phyloP scores from a whole-genome alignment of 805 yeast genomes.

The Kodamaea lidongshanica region DNA sequence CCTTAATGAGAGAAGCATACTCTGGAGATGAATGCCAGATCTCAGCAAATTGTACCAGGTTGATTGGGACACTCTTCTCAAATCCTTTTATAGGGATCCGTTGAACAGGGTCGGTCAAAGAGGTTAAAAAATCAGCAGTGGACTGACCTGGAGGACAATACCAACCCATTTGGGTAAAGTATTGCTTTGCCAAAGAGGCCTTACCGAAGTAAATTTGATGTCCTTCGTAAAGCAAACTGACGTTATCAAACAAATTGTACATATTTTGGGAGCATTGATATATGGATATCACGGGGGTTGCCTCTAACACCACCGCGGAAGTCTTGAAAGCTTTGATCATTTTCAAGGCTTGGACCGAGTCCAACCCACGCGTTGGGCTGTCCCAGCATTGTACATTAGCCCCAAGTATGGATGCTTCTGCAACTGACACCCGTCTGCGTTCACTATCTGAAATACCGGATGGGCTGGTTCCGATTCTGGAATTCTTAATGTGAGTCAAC shows the following conservation, averaged over 20 bases:
- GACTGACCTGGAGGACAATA: slow-evolving; percentile 53
- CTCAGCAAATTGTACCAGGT: slow-evolving; percentile 12
- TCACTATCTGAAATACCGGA: slow-evolving; percentile 84
- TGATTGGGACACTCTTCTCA: slow-evolving; percentile 43
- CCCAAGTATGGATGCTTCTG: slow-evolving; percentile 64
- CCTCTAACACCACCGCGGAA: slow-evolving; percentile 45
- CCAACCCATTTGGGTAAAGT: slow-evolving; percentile 50
- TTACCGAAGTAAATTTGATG: slow-evolving; percentile 50
- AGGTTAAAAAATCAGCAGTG: slow-evolving; percentile 53
- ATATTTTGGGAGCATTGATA: slow-evolving; percentile 52
- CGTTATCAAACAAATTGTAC: slow-evolving; percentile 59
- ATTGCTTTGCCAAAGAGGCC: slow-evolving; percentile 40
- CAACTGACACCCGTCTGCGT: slow-evolving; percentile 76
- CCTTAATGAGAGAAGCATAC: slow-evolving; percentile 18
- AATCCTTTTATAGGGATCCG: slow-evolving; percentile 39
- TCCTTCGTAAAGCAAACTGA: slow-evolving; percentile 52
- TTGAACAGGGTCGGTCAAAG: slow-evolving; percentile 49
- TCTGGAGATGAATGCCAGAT: slow-evolving; percentile 44
- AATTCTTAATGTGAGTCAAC: slow-evolving; percentile 51
- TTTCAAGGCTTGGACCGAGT: slow-evolving; percentile 77
- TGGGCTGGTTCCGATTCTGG: slow-evolving; percentile 56
- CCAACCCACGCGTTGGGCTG: slow-evolving; percentile 82
- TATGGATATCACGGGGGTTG: slow-evolving; percentile 57
- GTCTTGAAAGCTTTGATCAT: slow-evolving; percentile 62
- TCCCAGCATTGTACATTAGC: slow-evolving; percentile 68